A percentile compares a stretch with the other conserved stretches of the same genome.
phyloP scores from a whole-genome alignment of 345 rosid genomes.

The Geranium rotundifolium region DNA sequence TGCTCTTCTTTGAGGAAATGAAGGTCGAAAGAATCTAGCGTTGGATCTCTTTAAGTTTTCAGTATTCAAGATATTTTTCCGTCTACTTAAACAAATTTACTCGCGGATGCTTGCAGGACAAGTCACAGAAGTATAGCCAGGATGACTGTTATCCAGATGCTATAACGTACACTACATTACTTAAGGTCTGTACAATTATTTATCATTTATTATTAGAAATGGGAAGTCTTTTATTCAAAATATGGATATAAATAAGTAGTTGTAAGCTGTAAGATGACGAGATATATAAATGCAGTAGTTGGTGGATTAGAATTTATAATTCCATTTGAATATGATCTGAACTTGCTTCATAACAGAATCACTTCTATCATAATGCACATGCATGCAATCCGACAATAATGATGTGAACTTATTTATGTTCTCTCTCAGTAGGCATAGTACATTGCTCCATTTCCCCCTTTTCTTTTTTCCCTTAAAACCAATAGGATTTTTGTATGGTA shows the following conservation, averaged over 20 bases:
- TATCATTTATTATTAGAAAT: too few relatives aligned
- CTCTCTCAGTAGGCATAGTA: too few relatives aligned
- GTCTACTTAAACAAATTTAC: background rate
- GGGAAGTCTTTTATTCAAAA: background rate
- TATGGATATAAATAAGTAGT: background rate
- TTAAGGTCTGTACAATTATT: background rate
- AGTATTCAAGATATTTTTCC: background rate
- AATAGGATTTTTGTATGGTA: background rate
- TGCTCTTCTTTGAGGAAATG: slow-evolving; percentile 58
- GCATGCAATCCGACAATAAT: too few relatives aligned
- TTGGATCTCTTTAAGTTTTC: background rate
- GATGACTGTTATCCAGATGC: background rate
- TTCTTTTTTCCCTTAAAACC: too few relatives aligned
- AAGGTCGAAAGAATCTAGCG: slow-evolving; percentile 64
- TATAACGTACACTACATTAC: background rate
- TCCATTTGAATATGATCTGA: too few relatives aligned
- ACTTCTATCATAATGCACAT: too few relatives aligned
- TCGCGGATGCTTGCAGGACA: background rate
- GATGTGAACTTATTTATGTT: too few relatives aligned
- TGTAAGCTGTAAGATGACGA: background rate
- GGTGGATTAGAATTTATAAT: background rate
- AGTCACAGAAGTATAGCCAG: background rate
- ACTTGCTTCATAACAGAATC: too few relatives aligned
- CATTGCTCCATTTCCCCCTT: too few relatives aligned
- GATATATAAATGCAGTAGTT: background rate